Evolutionary conservation across 305 asterid species (phyloP).

Genomic region (Withania somnifera): DNA sequence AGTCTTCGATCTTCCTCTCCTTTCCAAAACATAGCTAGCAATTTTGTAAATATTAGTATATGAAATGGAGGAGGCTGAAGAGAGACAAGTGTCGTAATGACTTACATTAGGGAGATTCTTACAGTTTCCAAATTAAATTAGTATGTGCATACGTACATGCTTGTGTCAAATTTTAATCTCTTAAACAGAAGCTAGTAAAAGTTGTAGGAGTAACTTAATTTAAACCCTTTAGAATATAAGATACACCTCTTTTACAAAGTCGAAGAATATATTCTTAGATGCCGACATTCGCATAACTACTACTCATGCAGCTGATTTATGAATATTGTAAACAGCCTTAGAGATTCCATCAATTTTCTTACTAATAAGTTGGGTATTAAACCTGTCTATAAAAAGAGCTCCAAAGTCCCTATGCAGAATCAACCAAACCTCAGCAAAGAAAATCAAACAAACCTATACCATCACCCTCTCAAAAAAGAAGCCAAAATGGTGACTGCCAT

Average conservation of each 20-base stretch:
- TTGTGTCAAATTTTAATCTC: neutral
- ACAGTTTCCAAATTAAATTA: neutral
- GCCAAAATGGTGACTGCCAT: neutral
- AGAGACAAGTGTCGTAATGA: neutral
- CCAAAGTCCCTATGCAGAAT: neutral
- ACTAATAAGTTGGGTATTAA: too few relatives aligned
- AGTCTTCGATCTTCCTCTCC: neutral
- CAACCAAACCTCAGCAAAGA: neutral
- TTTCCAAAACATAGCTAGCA: neutral
- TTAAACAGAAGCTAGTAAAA: neutral
- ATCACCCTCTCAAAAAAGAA: neutral
- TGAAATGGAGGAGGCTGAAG: neutral
- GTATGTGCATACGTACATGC: neutral
- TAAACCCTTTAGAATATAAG: neutral
- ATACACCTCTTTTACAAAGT: neutral
- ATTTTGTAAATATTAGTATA: too few relatives aligned
- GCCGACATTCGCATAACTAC: neutral
- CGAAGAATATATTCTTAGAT: neutral
- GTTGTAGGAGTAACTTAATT: neutral
- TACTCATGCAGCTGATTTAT: too few relatives aligned
- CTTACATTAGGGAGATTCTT: neutral
- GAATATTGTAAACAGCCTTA: too few relatives aligned
- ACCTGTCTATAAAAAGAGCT: neutral
- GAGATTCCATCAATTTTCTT: neutral
- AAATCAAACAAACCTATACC: neutral